Base-by-base conservation (phyloP, 192 early-diverging fungal species). In the Backusella mclennaniae region DNA sequence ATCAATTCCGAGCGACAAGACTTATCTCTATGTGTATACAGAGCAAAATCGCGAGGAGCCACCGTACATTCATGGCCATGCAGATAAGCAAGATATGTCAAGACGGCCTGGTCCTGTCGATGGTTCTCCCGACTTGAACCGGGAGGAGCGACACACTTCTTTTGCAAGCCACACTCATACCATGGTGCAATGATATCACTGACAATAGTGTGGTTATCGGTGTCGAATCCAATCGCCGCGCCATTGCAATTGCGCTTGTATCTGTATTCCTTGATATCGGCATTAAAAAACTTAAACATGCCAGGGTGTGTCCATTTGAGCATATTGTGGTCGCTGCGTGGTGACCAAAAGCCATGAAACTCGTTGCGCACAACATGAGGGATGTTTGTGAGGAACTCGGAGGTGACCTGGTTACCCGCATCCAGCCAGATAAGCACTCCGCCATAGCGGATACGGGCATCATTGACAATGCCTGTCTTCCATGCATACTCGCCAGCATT, bases 391-490 rank as follows among this genome's bases (percentile, higher is more conserved):
- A 86, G 29, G 42, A 87, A 85, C 6, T 85, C 84, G 19, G 83
- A 35, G 8, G 78, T 83, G n/a, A 85, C 69, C 72, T 84, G 81
- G 59, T 85, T 86, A 23, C 86, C 88, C 9, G 86, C 83, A 74
- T 89, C 88, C 29, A 87, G 41, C 88, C 88, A 89, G 0, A 87
- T 35, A 5, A 87, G 21, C 9, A 84, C 33, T 11, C 88, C 88
- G 1, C 82, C 81, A 67, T 84, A 79, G 38, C 80, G 72, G 36
- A 80, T 74, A 0, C 79, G 79, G 1, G 84, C 81, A 39, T 89
- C 88, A 46, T 87, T 80, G 44, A 89, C 77, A 46, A 89, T 87
- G 6, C 82, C 86, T 0, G 85, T 84, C 52, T 89, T 89, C 88
- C 88, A 89, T 8, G 80, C 88, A 49, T 89, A 89, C 67, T 89